Evolutionary conservation across 2,329 filamentous ascomycete genomes (phyloP).

Genomic region (Aspergillus uvarum): DNA sequence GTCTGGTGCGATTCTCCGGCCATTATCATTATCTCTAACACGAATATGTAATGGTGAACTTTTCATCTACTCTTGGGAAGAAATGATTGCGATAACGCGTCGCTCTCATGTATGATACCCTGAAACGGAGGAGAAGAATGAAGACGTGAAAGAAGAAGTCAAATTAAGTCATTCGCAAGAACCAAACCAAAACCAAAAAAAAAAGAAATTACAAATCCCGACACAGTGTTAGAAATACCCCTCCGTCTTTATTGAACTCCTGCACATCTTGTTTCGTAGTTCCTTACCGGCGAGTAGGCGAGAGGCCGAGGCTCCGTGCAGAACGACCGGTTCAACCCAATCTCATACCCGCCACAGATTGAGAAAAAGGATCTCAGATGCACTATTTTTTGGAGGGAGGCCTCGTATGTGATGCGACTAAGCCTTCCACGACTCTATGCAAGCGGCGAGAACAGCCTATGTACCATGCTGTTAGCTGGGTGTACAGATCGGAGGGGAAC

Average conservation of each 20-base stretch:
- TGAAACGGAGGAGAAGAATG: too few species aligned
- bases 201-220: constrained; percentile 13
- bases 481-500: not conserved
- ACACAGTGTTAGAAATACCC: constrained; percentile 30
- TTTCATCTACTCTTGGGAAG: too few species aligned
- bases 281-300: not conserved
- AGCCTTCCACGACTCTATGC: constrained; percentile 31
- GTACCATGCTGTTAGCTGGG: constrained; percentile 16
- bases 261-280: constrained; percentile 11
- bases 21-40: not conserved
- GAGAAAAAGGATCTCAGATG: not conserved
- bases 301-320: not conserved
- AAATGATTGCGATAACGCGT: not conserved
- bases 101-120: not conserved
- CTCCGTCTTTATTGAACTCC: constrained; percentile 12
- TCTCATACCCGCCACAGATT: not conserved
- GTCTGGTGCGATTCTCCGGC: not conserved
- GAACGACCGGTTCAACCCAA: too few species aligned
- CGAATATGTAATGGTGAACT: not conserved
- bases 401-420: not conserved
- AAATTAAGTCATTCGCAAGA: constrained; percentile 7
- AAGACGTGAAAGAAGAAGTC: not conserved
- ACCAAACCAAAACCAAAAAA: not conserved
- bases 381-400: too few species aligned
- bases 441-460: constrained; percentile 45